Conservation (phyloP, 2,329 filamentous ascomycete species). For the Talaromyces rugulosus region DNA sequence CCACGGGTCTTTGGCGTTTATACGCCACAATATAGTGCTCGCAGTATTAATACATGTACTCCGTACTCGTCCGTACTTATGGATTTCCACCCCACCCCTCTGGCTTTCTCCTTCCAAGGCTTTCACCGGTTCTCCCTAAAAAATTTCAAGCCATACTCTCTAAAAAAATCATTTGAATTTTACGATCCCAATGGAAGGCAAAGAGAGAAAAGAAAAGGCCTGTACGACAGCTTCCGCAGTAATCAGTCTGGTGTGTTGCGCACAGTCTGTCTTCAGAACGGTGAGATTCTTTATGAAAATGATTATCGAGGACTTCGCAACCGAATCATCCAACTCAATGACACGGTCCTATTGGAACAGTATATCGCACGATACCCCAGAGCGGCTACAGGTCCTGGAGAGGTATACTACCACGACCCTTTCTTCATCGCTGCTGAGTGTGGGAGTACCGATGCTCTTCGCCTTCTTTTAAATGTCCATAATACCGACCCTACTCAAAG, state of each 20-base stretch:
- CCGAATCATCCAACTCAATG: conserved; percentile 1
- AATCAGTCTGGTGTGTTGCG: background rate
- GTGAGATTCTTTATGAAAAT: conserved; percentile 4
- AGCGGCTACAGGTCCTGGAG: background rate
- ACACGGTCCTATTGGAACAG: background rate
- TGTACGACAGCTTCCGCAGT: background rate
- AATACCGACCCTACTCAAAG: conserved; percentile 8
- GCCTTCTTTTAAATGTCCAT: conserved; percentile 15
- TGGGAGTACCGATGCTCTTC: conserved; percentile 16
- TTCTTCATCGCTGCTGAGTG: conserved; percentile 15
- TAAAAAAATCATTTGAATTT: background rate
- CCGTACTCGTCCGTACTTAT: no score
- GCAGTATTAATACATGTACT: no score
- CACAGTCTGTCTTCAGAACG: background rate
- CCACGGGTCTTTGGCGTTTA: no score
- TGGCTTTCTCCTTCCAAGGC: background rate
- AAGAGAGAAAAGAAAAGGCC: background rate
- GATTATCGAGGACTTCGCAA: background rate
- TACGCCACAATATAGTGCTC: no score
- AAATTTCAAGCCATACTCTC: background rate
- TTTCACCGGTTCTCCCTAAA: background rate
- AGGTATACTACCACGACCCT: conserved; percentile 8
- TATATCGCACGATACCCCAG: background rate
- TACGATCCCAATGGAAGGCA: background rate
- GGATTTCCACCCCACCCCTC: no score